These are phyloP conservation scores for Starmerella sp. DNA, from an alignment of 805 yeast species.

Conservation along the genomic window DNA sequence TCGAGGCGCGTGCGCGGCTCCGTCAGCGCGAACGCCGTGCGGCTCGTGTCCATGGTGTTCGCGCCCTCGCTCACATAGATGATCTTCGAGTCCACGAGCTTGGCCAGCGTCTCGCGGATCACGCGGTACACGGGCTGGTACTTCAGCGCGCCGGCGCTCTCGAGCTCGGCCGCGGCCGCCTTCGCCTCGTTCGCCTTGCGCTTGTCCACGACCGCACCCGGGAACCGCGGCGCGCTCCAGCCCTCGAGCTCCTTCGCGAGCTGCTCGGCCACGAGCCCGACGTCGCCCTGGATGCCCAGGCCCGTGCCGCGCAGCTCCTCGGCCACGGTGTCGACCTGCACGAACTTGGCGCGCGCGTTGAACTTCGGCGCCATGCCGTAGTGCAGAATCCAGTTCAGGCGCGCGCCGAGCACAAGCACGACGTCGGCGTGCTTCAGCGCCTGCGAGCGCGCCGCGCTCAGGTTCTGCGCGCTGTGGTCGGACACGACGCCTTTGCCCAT, in stretches of 20 bases:
- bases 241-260: slow-evolving; percentile 28
- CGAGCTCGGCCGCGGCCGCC: slow-evolving; percentile 31
- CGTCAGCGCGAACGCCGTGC: slow-evolving; percentile 47
- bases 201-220: slow-evolving; percentile 23
- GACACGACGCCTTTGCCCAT: slow-evolving; percentile 66
- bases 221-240: slow-evolving; percentile 30
- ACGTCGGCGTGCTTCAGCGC: slow-evolving; percentile 50
- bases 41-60: slow-evolving; percentile 61
- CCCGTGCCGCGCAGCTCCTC: slow-evolving; percentile 45
- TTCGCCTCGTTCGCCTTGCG: slow-evolving; percentile 27
- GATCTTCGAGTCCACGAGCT: slow-evolving; percentile 22
- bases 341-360: slow-evolving; percentile 35
- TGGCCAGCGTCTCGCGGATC: slow-evolving; percentile 34
- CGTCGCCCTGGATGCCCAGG: slow-evolving; percentile 48
- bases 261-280: slow-evolving; percentile 33
- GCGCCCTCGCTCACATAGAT: slow-evolving; percentile 60
- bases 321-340: slow-evolving; percentile 46
- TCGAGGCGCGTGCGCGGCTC: slow-evolving; percentile 48
- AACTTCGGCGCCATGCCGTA: slow-evolving; percentile 52
- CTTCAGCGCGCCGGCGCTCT: slow-evolving; percentile 26
- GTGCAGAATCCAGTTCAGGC: slow-evolving; percentile 65
- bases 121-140: slow-evolving; percentile 46
- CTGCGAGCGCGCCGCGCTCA: slow-evolving; percentile 54
- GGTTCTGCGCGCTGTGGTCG: slow-evolving; percentile 39
- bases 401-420: slow-evolving; percentile 49